These are phyloP conservation scores for Nothophoma quercina DNA, from an alignment of 2,329 filamentous ascomycete species.

Conservation along the genomic window DNA sequence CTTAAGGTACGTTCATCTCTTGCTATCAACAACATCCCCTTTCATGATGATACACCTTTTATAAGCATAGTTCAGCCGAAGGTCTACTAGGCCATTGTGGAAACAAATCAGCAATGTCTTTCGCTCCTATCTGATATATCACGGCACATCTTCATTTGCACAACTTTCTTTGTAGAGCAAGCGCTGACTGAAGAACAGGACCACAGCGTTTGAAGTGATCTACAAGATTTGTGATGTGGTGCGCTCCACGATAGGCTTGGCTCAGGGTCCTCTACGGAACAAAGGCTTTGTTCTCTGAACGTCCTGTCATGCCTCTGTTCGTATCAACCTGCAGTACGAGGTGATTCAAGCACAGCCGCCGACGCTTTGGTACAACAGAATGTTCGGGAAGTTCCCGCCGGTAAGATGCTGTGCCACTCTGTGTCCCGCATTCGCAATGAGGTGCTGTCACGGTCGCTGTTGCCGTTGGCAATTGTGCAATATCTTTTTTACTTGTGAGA, in stretches of 20 bases:
- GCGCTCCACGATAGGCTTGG: slow-evolving; percentile 6
- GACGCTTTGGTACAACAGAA: slow-evolving; percentile 24
- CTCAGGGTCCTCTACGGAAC: not conserved
- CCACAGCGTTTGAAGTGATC: not conserved
- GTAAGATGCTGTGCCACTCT: slow-evolving; percentile 4
- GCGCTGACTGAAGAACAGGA: slow-evolving; percentile 9
- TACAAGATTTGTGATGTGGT: not conserved
- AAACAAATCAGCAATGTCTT: slow-evolving; percentile 52
- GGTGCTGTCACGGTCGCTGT: not conserved
- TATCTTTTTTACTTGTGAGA: not conserved
- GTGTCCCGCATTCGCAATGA: not conserved
- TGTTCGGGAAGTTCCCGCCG: slow-evolving; percentile 7
- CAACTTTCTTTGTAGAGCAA: slow-evolving; percentile 4
- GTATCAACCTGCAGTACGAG: slow-evolving; percentile 11
- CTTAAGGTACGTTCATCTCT: slow-evolving; percentile 35
- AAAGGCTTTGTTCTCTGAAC: slow-evolving; percentile 20
- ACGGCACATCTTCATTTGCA: not conserved
- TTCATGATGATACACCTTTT: slow-evolving; percentile 49
- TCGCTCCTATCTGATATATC: slow-evolving; percentile 52
- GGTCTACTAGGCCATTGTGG: slow-evolving; percentile 48
- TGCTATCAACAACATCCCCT: slow-evolving; percentile 16
- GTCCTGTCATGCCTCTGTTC: slow-evolving; percentile 4
- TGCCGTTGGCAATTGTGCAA: not conserved
- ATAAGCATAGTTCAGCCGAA: slow-evolving; percentile 56
- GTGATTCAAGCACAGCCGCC: slow-evolving; percentile 20